Base-by-base conservation (phyloP, 352 stramenopile species). In the Peronospora destructor region DNA sequence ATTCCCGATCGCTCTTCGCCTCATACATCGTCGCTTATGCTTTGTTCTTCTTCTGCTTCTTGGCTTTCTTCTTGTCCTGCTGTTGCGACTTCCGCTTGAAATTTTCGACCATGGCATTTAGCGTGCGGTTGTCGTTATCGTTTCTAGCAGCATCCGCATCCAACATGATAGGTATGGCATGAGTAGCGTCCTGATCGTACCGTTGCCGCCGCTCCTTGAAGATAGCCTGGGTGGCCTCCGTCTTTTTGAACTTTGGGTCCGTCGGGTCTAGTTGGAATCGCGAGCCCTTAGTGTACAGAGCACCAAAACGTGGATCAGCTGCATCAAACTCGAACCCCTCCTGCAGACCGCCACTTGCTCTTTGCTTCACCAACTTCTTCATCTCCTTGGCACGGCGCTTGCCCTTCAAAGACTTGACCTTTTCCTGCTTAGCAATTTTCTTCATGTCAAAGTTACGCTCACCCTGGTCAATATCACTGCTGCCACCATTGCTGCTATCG, bases 381-480 rank as follows among this genome's bases (percentile, higher is more conserved):
- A 87, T 60, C 52, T 90, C 77, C 57, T 90, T 89, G 26, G 66
- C 71, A 35, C 84, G 81, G 26, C 73, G 80, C 59, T 90, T 91
- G 53, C 76, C 80, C 64, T 89, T 88, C 6, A 89, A 66, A 32
- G 68, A 67, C 58, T 84, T 81, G 6, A 67, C 59, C 52, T 92
- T 92, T 34, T 89, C 76, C 43, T 78, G 57, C 53, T 77, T 71
- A 16, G 61, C 51, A 42, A 92, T 92, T 48, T 75, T 75, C 61
- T 90, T 91, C 75, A 92, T 86, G 66, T 92, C 79, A 49, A 91
- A 92, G 49, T 91, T 82, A 38, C 81, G 81, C 42, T 83, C 74
- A n/a, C 47, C 66, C 12, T 73, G 54, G 16, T 65, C 67, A 14
- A 64, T 70, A 32, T 67, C 71, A 7, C 29, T 54, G 44, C 59